These are phyloP conservation scores for Fonsecaea monophora DNA, from an alignment of 2,329 filamentous ascomycete species.

Conservation along the genomic window DNA sequence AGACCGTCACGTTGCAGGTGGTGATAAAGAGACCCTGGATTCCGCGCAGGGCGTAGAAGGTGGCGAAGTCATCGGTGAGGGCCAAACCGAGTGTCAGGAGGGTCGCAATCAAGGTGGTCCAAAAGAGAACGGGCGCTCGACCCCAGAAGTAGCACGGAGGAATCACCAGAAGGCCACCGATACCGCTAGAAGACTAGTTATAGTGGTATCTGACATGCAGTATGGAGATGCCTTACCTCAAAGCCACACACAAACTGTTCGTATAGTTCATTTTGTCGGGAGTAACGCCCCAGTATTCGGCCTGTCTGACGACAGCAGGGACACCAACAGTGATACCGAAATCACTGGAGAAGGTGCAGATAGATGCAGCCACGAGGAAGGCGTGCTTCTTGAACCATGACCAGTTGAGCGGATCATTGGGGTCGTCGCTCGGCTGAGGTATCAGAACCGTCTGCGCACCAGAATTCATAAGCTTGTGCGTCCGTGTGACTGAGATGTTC, in stretches of 20 bases:
- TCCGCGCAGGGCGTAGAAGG: conserved; percentile 50
- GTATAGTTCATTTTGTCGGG: conserved; percentile 48
- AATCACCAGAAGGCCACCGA: conserved; percentile 49
- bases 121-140: conserved; percentile 51
- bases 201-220: not conserved
- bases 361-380: conserved; percentile 40
- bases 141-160: conserved; percentile 51
- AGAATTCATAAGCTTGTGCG: not conserved
- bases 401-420: conserved; percentile 63
- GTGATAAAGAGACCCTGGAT: conserved; percentile 53
- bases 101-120: conserved; percentile 44
- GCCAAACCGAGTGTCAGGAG: conserved; percentile 47
- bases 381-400: conserved; percentile 16
- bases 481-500: conserved; percentile 39
- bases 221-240: conserved; percentile 39
- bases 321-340: conserved; percentile 49
- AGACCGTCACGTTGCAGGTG: conserved; percentile 48
- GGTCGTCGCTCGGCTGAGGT: conserved; percentile 58
- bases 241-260: conserved; percentile 50
- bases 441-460: conserved; percentile 54
- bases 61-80: conserved; percentile 45
- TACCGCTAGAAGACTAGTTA: conserved; percentile 39
- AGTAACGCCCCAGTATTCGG: conserved; percentile 47
- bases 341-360: conserved; percentile 48
- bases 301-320: conserved; percentile 49